Evolutionary conservation across 2,329 filamentous ascomycete genomes (phyloP).

Genomic region (Aureobasidium zeae): DNA sequence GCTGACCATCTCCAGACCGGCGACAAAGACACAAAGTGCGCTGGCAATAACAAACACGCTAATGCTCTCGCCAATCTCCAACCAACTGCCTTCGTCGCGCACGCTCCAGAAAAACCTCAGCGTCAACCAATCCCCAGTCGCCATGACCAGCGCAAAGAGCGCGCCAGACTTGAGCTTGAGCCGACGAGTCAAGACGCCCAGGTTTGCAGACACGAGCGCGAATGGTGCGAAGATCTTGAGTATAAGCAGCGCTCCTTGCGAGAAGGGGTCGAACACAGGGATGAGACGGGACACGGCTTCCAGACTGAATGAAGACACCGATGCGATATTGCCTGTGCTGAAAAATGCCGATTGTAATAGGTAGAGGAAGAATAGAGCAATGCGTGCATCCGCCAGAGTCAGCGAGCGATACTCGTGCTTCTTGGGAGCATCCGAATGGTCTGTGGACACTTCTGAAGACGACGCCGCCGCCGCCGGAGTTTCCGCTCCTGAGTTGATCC

Average conservation of each 20-base stretch:
- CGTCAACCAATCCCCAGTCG: constrained; percentile 80
- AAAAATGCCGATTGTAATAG: constrained; percentile 94
- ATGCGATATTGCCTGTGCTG: constrained; percentile 91
- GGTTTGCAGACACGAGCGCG: constrained; percentile 79
- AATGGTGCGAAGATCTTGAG: constrained; percentile 92
- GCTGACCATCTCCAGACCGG: constrained; percentile 74
- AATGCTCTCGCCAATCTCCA: constrained; percentile 95
- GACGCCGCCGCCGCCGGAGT: constrained; percentile 31
- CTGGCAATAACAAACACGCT: constrained; percentile 93
- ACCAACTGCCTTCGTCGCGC: constrained; percentile 89
- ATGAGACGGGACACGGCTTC: constrained; percentile 82
- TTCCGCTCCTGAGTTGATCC: constrained; percentile 26
- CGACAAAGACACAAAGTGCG: constrained; percentile 81
- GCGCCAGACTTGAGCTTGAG: constrained; percentile 79
- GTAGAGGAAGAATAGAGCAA: constrained; percentile 90
- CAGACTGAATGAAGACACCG: constrained; percentile 83
- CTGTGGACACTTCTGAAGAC: constrained; percentile 24
- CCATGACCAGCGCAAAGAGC: constrained; percentile 91
- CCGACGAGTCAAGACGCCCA: constrained; percentile 82
- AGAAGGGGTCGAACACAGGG: constrained; percentile 88
- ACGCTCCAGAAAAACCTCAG: constrained; percentile 98
- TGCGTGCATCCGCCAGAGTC: constrained; percentile 71
- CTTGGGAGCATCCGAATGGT: too few relatives aligned
- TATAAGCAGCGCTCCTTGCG: constrained; percentile 75
- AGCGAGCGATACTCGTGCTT: constrained; percentile 53